Conservation (phyloP, 2,329 filamentous ascomycete species). For the Diaporthe sp. region DNA sequence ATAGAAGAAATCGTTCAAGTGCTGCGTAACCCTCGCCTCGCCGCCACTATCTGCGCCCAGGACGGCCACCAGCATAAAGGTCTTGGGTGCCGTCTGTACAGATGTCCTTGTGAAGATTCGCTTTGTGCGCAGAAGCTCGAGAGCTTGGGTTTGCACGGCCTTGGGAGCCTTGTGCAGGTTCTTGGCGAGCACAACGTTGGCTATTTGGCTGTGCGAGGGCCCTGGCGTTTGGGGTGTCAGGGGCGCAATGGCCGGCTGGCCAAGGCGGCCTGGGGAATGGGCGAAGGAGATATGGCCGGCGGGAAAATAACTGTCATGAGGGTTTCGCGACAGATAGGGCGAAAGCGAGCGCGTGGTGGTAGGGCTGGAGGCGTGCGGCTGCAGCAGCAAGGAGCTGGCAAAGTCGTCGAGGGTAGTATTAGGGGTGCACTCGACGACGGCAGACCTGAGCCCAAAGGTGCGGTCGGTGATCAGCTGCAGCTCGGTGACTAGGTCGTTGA, state of each 20-base stretch:
- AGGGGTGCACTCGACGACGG: constrained; percentile 77
- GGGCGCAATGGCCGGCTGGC: constrained; percentile 36
- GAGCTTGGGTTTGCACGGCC: constrained; percentile 83
- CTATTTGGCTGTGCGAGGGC: constrained; percentile 60
- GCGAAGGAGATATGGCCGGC: constrained; percentile 27
- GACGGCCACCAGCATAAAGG: constrained; percentile 85
- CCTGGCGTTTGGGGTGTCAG: constrained; percentile 39
- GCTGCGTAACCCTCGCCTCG: constrained; percentile 59
- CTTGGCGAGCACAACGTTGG: constrained; percentile 85
- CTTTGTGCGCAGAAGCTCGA: constrained; percentile 81
- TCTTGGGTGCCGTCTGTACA: constrained; percentile 78
- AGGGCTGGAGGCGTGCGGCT: constrained; percentile 53
- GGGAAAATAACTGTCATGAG: constrained; percentile 41
- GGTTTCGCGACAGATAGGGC: constrained; percentile 31
- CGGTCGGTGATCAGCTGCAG: constrained; percentile 75
- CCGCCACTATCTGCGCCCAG: constrained; percentile 61
- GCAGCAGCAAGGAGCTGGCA: constrained; percentile 72
- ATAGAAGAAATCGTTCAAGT: constrained; percentile 85
- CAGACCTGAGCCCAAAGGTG: constrained; percentile 78
- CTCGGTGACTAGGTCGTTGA: constrained; percentile 79
- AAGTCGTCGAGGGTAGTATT: constrained; percentile 86
- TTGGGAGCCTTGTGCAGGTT: constrained; percentile 80
- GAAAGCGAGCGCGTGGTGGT: constrained; percentile 39
- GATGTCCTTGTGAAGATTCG: constrained; percentile 81
- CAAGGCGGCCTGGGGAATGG: constrained; percentile 12